phyloP scores from a whole-genome alignment of 1,284 basidiomycete species.

The Hymenochaete sp. region DNA sequence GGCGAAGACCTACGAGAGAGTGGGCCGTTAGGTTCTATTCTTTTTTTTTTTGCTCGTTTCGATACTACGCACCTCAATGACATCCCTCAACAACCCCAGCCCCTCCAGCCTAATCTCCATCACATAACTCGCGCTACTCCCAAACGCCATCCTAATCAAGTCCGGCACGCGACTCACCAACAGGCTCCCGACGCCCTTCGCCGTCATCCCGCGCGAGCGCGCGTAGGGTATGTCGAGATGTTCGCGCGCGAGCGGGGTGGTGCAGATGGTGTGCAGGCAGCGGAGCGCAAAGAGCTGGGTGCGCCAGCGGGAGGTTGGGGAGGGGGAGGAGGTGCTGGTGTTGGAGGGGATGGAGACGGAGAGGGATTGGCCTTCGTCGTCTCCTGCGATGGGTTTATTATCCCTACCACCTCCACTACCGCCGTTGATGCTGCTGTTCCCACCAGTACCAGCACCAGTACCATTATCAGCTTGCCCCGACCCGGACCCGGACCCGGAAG shows the following conservation, averaged over 20 bases:
- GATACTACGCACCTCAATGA: conserved; percentile 66
- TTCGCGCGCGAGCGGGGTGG: conserved; percentile 63
- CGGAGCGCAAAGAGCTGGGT: conserved; percentile 93
- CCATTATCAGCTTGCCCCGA: no score
- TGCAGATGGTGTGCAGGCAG: conserved; percentile 87
- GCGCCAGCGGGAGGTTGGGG: conserved; percentile 80
- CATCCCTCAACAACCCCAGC: conserved; percentile 80
- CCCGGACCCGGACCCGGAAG: conserved; percentile 33
- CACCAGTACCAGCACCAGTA: no score
- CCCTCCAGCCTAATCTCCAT: conserved; percentile 95
- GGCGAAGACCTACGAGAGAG: conserved; percentile 61
- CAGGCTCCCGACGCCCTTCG: conserved; percentile 25
- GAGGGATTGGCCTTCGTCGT: conserved; percentile 89
- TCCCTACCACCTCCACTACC: no score
- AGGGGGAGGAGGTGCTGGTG: conserved; percentile 29
- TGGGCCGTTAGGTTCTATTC: conserved; percentile 5
- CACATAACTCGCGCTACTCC: conserved; percentile 91
- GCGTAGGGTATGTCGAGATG: conserved; percentile 74
- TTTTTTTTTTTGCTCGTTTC: no score
- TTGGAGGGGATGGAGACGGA: conserved; percentile 42
- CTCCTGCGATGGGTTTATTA: no score
- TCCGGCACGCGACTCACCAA: conserved; percentile 82
- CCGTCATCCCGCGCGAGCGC: conserved; percentile 27
- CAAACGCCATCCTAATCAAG: conserved; percentile 96
- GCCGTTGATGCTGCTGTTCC: no score